These are phyloP conservation scores for Turnera subulata DNA, from an alignment of 345 rosid species.

Conservation along the genomic window DNA sequence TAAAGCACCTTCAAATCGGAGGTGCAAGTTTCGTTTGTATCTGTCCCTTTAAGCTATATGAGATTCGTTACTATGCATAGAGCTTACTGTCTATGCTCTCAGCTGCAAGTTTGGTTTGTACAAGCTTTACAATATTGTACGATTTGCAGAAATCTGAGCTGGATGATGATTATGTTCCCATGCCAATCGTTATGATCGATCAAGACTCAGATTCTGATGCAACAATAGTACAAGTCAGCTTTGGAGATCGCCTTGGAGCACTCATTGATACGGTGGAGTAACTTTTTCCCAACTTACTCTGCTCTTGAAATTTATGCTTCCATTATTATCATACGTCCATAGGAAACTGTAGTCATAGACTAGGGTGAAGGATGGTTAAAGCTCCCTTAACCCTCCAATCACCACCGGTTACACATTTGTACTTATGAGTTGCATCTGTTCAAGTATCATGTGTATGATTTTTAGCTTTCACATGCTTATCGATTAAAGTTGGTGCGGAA, in stretches of 20 bases:
- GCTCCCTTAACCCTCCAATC: neutral
- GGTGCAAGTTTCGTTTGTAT: too few relatives aligned
- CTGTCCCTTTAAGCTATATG: too few relatives aligned
- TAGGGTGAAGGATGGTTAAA: neutral
- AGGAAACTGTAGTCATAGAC: neutral
- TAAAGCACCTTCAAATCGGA: too few relatives aligned
- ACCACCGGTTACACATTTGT: neutral
- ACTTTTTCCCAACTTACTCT: neutral
- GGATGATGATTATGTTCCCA: conserved; percentile 32
- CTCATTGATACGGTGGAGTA: neutral
- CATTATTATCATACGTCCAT: neutral
- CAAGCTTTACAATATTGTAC: too few relatives aligned
- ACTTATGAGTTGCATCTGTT: neutral
- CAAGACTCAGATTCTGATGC: conserved; percentile 43
- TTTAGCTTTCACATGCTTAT: too few relatives aligned
- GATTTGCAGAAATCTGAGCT: conserved; percentile 47
- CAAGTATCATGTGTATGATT: neutral
- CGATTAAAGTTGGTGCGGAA: too few relatives aligned
- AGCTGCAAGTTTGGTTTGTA: too few relatives aligned
- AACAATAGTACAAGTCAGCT: neutral
- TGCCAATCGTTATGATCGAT: conserved; percentile 22
- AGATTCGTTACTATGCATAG: too few relatives aligned
- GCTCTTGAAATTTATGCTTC: neutral
- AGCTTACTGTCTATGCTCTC: too few relatives aligned
- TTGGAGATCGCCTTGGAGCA: neutral